Evolutionary conservation across 106 monocot species (phyloP), one percentile per base, ranked within the genome.

Genomic region (Ottelia alismoides): DNA sequence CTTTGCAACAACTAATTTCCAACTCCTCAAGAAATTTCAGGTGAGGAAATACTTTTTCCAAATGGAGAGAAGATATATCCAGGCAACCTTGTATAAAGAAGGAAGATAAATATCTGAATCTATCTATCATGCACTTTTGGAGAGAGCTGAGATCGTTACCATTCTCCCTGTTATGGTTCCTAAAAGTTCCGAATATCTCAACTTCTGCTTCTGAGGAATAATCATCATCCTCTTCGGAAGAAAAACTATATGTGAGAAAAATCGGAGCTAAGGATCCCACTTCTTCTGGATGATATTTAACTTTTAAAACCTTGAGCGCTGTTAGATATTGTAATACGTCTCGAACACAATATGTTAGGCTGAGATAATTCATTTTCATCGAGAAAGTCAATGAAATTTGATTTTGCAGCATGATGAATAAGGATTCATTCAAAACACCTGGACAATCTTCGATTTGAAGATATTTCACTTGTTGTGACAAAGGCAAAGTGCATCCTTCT

Each of bases 281-380:
- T 11, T 14, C 12, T 11, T 49, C 48, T 11, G 9, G 3, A 20
- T 49, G 48, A 19, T 49, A 49, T 19, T n/a, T 5, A 19, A 49
- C n/a, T 11, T 19, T 49, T 20, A 49, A 19, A 20, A 19, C 48
- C n/a, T 49, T 19, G 3, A 20, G 18, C 5, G 48, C 52, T 25
- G 23, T 52, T 11, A 52, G 24, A 25, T 52, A 18, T 9, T 52
- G 52, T 25, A 52, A 27, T 52, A 25, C 52, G 22, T 52, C 52
- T 52, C 10, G 6, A 11, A 52, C 26, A 25, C 52, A 52, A 2
- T 21, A 52, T 25, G 6, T 11, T 9, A 52, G 24, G 52, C n/a
- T 25, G 9, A 2, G 24, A n/a, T 52, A 52, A 25, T 52, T 3
- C 11, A 22, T 27, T n/a, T 18, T 22, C 20, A 52, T 22, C 6